phyloP scores from a whole-genome alignment of 1,284 basidiomycete genomes.

The Trametes polyzona region DNA sequence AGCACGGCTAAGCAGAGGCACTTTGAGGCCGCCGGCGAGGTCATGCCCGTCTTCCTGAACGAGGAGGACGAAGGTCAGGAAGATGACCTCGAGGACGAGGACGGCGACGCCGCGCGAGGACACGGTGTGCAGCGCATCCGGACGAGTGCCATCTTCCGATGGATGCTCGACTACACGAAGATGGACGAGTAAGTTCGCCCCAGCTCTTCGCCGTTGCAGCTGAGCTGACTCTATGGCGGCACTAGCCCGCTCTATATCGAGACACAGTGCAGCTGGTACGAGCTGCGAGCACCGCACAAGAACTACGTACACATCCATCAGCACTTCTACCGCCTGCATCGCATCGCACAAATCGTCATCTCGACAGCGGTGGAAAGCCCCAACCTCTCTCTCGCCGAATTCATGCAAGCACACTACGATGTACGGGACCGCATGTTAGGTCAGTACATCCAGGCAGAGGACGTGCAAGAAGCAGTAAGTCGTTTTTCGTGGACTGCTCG shows the following conservation, averaged over 20 bases:
- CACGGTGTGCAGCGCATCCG: conserved; percentile 36
- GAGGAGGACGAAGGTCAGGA: conserved; percentile 47
- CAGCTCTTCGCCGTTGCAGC: not conserved
- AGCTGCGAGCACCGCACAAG: conserved; percentile 49
- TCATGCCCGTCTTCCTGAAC: conserved; percentile 37
- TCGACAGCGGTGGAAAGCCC: conserved; percentile 27
- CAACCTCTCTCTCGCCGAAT: conserved; percentile 5
- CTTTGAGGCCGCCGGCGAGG: conserved; percentile 43
- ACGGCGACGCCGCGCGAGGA: conserved; percentile 23
- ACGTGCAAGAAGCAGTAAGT: conserved; percentile 24
- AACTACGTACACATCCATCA: conserved; percentile 49
- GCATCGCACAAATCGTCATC: conserved; percentile 49
- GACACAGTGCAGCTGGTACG: conserved; percentile 64
- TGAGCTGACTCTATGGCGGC: not conserved
- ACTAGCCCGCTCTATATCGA: conserved; percentile 63
- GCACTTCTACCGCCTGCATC: conserved; percentile 53
- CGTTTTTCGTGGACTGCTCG: too few relatives aligned
- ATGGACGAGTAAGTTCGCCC: conserved; percentile 41
- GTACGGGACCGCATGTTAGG: conserved; percentile 20
- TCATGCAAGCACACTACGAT: not conserved
- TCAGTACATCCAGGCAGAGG: not conserved
- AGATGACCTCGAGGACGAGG: conserved; percentile 45
- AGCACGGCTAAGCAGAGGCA: conserved; percentile 11
- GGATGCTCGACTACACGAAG: conserved; percentile 41
- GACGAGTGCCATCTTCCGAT: conserved; percentile 39